Percentiles rank a stretch among this genome's conserved stretches.
phyloP scores from a whole-genome alignment of 2,329 filamentous ascomycete species.

The Colletotrichum lentis region DNA sequence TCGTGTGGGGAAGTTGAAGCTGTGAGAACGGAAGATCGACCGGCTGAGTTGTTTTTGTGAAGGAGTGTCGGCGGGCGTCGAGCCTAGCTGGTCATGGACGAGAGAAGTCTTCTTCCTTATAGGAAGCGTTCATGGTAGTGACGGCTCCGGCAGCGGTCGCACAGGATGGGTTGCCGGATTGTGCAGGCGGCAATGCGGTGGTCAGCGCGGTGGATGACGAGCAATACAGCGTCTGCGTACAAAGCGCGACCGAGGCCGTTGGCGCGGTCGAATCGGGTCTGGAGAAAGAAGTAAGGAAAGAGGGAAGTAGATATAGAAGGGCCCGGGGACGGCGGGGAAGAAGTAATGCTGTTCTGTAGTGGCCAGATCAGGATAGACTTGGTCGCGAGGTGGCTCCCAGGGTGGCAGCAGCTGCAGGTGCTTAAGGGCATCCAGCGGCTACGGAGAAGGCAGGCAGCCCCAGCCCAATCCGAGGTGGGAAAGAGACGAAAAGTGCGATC shows the following conservation, averaged over 20 bases:
- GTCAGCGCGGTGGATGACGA: conserved; percentile 31
- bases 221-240: conserved; percentile 31
- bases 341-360: conserved; percentile 18
- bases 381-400: conserved; percentile 15
- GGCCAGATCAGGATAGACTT: not conserved
- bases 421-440: conserved; percentile 27
- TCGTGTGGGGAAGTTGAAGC: conserved; percentile 9
- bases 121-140: conserved; percentile 37
- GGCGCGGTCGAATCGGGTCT: conserved; percentile 22
- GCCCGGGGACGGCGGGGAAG: conserved; percentile 29
- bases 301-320: conserved; percentile 10
- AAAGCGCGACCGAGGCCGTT: conserved; percentile 34
- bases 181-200: conserved; percentile 34
- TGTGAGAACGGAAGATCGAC: conserved; percentile 30
- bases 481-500: conserved; percentile 33
- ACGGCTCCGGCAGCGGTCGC: conserved; percentile 27
- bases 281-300: conserved; percentile 6
- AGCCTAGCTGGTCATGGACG: conserved; percentile 31
- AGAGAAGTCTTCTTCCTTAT: conserved; percentile 32
- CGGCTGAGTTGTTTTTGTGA: conserved; percentile 13
- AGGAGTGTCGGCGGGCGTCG: conserved; percentile 36
- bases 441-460: conserved; percentile 24
- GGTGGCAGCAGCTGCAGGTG: conserved; percentile 33
- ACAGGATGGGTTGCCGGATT: conserved; percentile 20
- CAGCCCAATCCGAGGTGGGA: conserved; percentile 30